Conservation (phyloP, 1,284 basidiomycete genomes). For the Sporisorium scitamineum region DNA sequence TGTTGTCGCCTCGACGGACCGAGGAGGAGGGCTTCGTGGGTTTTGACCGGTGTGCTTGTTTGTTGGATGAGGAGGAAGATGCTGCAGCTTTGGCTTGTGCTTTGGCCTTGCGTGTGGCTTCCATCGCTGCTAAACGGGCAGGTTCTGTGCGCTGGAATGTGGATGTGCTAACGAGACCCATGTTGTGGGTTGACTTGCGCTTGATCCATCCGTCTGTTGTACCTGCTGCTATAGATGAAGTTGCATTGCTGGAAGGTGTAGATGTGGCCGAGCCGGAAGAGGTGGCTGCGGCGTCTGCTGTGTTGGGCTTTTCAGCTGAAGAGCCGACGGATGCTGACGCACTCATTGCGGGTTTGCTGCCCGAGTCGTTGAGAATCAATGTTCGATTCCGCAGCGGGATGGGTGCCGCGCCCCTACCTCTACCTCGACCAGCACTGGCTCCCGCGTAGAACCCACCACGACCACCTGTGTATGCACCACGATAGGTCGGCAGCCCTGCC, state of each 20-base stretch:
- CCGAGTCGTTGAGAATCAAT: constrained; percentile 44
- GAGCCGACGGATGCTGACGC: background rate
- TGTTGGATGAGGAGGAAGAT: constrained; percentile 5
- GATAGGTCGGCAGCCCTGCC: constrained; percentile 16
- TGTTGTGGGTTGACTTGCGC: constrained; percentile 57
- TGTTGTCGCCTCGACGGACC: constrained; percentile 59
- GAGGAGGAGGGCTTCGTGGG: constrained; percentile 24
- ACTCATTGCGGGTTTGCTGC: background rate
- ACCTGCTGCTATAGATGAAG: background rate
- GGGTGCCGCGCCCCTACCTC: constrained; percentile 32
- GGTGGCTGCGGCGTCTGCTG: background rate
- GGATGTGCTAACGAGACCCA: constrained; percentile 61
- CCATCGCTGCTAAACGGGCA: constrained; percentile 57
- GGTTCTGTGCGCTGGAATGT: constrained; percentile 61
- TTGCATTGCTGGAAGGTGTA: background rate
- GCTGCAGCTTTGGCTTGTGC: constrained; percentile 23
- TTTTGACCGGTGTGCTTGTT: constrained; percentile 8
- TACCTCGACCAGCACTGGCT: constrained; percentile 13
- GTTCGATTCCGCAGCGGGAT: constrained; percentile 45
- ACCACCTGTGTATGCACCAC: constrained; percentile 7
- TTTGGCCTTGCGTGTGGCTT: constrained; percentile 50
- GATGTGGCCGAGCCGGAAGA: background rate
- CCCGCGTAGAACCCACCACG: constrained; percentile 18
- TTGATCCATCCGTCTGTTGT: constrained; percentile 59
- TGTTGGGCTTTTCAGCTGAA: background rate